Conservation (phyloP, 2,329 filamentous ascomycete species). For the Fusarium sp. region DNA sequence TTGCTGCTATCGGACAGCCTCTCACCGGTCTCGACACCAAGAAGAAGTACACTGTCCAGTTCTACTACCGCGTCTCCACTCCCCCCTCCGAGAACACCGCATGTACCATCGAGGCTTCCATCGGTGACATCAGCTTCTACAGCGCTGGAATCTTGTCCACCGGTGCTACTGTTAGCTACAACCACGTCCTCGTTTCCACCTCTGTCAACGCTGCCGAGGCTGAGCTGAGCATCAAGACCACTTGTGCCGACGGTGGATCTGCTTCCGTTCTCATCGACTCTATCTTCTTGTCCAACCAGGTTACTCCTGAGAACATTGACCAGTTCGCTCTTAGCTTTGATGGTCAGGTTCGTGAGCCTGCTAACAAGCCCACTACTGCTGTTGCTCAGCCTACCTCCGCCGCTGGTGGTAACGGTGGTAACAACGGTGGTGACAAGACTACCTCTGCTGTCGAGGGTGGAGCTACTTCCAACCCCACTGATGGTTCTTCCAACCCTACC, state of each 20-base stretch:
- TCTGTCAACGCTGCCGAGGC: neutral
- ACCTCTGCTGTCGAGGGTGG: neutral
- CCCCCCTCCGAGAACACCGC: neutral
- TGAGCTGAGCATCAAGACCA: conserved; percentile 16
- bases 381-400: neutral
- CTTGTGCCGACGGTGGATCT: conserved; percentile 13
- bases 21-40: conserved; percentile 11
- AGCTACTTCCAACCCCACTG: neutral
- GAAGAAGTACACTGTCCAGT: conserved; percentile 35
- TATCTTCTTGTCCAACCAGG: conserved; percentile 38
- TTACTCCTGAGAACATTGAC: conserved; percentile 34
- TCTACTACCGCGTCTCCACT: conserved; percentile 27
- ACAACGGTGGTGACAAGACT: neutral
- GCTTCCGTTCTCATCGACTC: conserved; percentile 27
- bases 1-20: conserved; percentile 4
- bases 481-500: neutral
- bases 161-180: neutral
- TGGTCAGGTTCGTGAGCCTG: conserved; percentile 12
- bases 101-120: conserved; percentile 25
- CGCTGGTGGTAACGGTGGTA: neutral
- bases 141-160: conserved; percentile 1
- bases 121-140: conserved; percentile 15
- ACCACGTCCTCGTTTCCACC: conserved; percentile 9
- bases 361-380: neutral
- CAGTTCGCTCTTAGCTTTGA: conserved; percentile 27